A percentile compares a stretch with the other conserved stretches of the same genome.
Evolutionary conservation across 75 land plant genomes (phyloP).

Genomic region (Cupressus sempervirens): DNA sequence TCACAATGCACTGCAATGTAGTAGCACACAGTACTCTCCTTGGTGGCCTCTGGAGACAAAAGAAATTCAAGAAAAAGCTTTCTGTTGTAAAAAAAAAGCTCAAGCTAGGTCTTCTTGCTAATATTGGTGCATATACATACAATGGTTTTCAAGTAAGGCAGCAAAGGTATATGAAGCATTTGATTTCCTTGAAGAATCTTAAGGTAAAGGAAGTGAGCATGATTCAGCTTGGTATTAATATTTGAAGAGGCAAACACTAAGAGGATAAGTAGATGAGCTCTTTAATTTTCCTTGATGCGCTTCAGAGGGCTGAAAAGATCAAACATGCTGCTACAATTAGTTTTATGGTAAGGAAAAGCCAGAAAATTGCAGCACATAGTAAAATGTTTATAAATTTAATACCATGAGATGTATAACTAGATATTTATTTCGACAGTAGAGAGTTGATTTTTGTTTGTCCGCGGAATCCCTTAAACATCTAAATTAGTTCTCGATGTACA

Average conservation of each 20-base stretch:
- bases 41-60: conserved; percentile 11
- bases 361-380: neutral
- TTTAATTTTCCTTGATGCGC: conserved; percentile 1
- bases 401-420: neutral
- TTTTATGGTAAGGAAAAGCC: neutral
- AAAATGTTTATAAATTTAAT: conserved; percentile 1
- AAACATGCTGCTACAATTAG: neutral
- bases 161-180: conserved; percentile 6
- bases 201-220: conserved; percentile 1
- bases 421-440: neutral
- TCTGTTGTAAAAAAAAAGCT: conserved; percentile 23
- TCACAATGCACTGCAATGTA: conserved; percentile 16
- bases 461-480: too few species aligned
- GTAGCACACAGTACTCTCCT: conserved; percentile 31
- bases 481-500: too few species aligned
- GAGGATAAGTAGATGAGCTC: neutral
- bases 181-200: neutral
- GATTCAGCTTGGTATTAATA: conserved; percentile 7
- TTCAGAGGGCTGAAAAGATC: neutral
- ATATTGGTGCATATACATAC: conserved; percentile 25
- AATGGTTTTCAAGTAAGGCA: conserved; percentile 10
- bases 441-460: neutral
- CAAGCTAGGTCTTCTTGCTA: conserved; percentile 18
- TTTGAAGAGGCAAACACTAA: neutral
- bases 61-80: conserved; percentile 9